Base-by-base conservation (phyloP, 2,329 filamentous ascomycete species). In the Verticillium tricorpus region DNA sequence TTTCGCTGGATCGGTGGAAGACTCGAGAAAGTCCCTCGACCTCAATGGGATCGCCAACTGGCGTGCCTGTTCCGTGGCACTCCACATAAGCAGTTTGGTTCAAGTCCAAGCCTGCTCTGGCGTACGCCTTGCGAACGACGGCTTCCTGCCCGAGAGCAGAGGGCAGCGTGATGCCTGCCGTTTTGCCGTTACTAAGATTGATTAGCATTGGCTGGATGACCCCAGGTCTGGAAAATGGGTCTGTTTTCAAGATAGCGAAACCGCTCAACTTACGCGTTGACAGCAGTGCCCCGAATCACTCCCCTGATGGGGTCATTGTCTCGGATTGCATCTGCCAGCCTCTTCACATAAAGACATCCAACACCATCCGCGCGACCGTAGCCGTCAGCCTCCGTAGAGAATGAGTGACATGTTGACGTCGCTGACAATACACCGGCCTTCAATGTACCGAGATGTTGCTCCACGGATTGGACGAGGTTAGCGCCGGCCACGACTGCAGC, bases 61-160 rank as follows among this genome's bases (percentile, higher is more conserved):
- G 59, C 0, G 80, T 82, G 0, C 79, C 78, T 0, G 80, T 82
- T 0, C 78, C 80, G 40, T 82, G 80, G 28, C 73, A 75, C 62
- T 81, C 74, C 4, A 79, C 69, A 58, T 75, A 78, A 3, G 58
- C 59, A 0, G 66, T 68, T 12, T 70, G 35, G 39, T 64, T 64
- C 58, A 58, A 67, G 65, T 60, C 67, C 56, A 8, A 60, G n/a
- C 57, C 72, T 64, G 62, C 62, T 1, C 62, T 52, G 3, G 55
- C 9, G 31, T 79, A 79, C 0, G 70, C 68, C 5, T 67, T 62
- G 56, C 66, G 59, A 50, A 76, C 76, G 3, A 77, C 40, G 0
- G 60, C 63, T 6, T 65, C 71, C 39, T 80, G 40, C 2, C 17
- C 17, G 8, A 9, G 8, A 22, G 17, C 40, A 50, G 17, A n/a